Percentiles rank a stretch among this genome's conserved stretches.
Evolutionary conservation across 129 eudicot species (phyloP).

Genomic region (Oenanthe sinensis): DNA sequence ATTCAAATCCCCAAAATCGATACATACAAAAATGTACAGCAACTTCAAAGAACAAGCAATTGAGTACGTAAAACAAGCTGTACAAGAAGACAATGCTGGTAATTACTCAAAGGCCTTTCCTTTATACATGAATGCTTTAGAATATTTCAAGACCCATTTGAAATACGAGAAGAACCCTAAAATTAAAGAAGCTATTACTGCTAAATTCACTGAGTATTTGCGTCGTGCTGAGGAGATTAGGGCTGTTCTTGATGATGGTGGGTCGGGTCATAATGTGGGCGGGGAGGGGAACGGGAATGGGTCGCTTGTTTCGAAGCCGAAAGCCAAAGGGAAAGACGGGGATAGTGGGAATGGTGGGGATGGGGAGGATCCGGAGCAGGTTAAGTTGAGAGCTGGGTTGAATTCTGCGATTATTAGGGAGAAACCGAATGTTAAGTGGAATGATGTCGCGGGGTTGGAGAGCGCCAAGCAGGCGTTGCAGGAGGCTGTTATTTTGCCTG

Average conservation of each 20-base stretch:
- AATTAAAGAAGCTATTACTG: constrained; percentile 30
- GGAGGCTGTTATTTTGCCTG: constrained; percentile 34
- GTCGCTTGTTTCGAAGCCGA: constrained; percentile 22
- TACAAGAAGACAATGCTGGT: constrained; percentile 30
- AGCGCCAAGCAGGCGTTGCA: constrained; percentile 33
- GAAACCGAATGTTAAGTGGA: constrained; percentile 36
- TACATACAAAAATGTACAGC: constrained; percentile 21
- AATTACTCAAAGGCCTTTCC: constrained; percentile 34
- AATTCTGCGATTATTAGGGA: constrained; percentile 29
- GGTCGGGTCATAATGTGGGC: constrained; percentile 9
- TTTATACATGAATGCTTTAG: constrained; percentile 32
- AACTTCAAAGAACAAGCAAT: constrained; percentile 38
- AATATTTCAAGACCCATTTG: constrained; percentile 30
- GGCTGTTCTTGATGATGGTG: constrained; percentile 28
- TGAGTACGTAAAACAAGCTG: constrained; percentile 36
- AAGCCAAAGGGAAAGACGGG: constrained; percentile 22
- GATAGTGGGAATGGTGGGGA: constrained; percentile 13
- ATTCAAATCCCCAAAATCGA: background rate
- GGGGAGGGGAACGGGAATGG: constrained; percentile 22
- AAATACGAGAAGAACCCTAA: constrained; percentile 39
- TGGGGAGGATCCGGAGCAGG: constrained; percentile 36
- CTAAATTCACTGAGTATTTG: constrained; percentile 31
- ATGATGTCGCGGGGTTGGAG: constrained; percentile 30
- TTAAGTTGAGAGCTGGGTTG: constrained; percentile 25
- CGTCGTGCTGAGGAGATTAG: constrained; percentile 40